Evolutionary conservation across 441 rosid species (phyloP), one percentile per base, ranked within the genome.

Genomic region (Melastoma candidum): DNA sequence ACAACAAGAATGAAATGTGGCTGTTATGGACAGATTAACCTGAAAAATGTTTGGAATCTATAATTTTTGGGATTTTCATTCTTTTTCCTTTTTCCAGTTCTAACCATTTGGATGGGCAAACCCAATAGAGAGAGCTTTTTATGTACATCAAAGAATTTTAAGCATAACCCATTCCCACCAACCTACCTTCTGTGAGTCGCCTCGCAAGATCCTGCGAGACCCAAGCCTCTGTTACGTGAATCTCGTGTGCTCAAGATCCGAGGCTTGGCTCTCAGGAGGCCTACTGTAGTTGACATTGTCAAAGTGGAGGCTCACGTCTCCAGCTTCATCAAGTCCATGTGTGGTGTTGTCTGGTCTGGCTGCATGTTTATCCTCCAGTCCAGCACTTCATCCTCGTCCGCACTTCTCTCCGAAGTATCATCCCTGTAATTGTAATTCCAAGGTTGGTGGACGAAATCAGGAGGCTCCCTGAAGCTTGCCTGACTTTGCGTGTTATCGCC

Each of bases 401-500:
- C 48, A 78, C 90, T 79, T 68, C 71, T 62, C 51, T 77, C 86
- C 0, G 87, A 87, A 12, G 67, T 32, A 58, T 64, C 70, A 43
- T 83, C 94, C 11, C 52, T 49, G 44, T 56, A 53, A 57, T 73
- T 32, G 8, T 32, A 70, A 49, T 69, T 47, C 2, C 72, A 13
- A 3, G 58, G 44, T 58, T 63, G 63, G 12, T 3, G 77, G 73
- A 75, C 74, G 60, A 83, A 89, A 60, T 79, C 88, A 1, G 97
- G 97, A 51, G 99, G 99, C 61, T 93, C 97, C 0, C 86, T 74
- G 64, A 93, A 93, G 65, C 99, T 93, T 24, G 87, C 41, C 48
- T 83, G 74, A 1, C 80, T 77, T 54, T 77, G 83, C 48, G 73
- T 64, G 53, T 32, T 32, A 32, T 32, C 7, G 5, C 59, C 51